A percentile compares a stretch with the other conserved stretches of the same genome.
Evolutionary conservation across 495 filamentous ascomycete genomes (phyloP).

Genomic region (Penicillium flavigenum): DNA sequence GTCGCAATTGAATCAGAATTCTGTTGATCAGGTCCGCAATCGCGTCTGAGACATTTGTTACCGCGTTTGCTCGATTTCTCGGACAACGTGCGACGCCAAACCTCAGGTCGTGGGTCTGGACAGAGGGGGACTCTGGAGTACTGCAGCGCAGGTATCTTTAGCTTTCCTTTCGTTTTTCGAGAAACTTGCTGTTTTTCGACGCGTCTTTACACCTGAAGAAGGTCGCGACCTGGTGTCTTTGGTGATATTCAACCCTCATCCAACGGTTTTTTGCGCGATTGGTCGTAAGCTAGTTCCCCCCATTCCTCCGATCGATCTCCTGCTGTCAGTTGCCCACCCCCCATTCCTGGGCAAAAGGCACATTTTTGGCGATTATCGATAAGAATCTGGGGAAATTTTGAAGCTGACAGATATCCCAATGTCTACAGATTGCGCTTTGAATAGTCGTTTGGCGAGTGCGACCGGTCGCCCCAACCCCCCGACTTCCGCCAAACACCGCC

Average conservation of each 20-base stretch:
- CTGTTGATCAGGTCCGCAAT: constrained; percentile 61
- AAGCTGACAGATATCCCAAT: constrained; percentile 18
- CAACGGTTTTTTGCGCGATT: constrained; percentile 20
- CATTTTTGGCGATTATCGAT: constrained; percentile 27
- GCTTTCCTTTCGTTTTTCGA: constrained; percentile 18
- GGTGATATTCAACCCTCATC: constrained; percentile 9
- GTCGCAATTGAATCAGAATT: constrained; percentile 55
- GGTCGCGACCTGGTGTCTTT: constrained; percentile 14
- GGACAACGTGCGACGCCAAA: constrained; percentile 24
- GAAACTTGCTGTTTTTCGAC: constrained; percentile 15
- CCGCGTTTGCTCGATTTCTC: constrained; percentile 47
- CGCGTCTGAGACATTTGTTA: constrained; percentile 59
- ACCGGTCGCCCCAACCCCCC: constrained; percentile 29
- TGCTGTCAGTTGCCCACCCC: constrained; percentile 41
- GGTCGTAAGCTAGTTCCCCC: constrained; percentile 19
- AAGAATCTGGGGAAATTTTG: constrained; percentile 13
- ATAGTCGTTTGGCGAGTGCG: constrained; percentile 31
- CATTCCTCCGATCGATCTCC: constrained; percentile 56
- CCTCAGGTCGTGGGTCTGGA: constrained; percentile 17
- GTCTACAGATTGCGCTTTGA: constrained; percentile 21
- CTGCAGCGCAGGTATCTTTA: constrained; percentile 43
- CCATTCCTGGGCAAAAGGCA: constrained; percentile 18
- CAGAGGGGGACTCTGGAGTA: constrained; percentile 22
- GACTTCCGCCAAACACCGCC: constrained; percentile 22
- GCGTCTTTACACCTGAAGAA: constrained; percentile 51